Conservation (phyloP, 768 basidiomycete genomes). For the Coprinopsis strossmayeri region DNA sequence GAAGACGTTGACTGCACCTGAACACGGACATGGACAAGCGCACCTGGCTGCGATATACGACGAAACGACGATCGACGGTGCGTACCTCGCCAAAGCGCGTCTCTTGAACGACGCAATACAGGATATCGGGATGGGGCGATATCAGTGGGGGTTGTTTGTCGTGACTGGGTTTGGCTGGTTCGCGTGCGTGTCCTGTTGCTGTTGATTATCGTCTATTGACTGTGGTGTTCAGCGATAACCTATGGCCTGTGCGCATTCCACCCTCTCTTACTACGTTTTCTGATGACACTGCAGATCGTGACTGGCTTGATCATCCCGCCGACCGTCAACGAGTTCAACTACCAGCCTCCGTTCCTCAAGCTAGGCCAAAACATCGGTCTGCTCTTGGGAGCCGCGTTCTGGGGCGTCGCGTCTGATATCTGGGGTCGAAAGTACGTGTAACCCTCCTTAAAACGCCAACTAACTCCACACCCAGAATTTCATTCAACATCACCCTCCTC, state of each 20-base stretch:
- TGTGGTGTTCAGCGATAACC: slow-evolving; percentile 17
- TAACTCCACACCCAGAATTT: no score
- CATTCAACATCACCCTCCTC: slow-evolving; percentile 64
- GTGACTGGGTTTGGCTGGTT: slow-evolving; percentile 27
- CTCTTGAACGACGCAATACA: slow-evolving; percentile 14
- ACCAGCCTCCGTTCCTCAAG: slow-evolving; percentile 54
- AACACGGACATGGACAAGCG: no score
- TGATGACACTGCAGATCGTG: no score
- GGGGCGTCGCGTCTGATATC: slow-evolving; percentile 62
- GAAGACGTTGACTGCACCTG: no score
- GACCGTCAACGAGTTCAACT: slow-evolving; percentile 59
- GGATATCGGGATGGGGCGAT: slow-evolving; percentile 21
- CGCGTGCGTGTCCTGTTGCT: slow-evolving; percentile 15
- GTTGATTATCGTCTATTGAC: not conserved
- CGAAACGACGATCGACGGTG: slow-evolving; percentile 5
- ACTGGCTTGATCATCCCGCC: slow-evolving; percentile 49
- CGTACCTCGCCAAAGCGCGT: slow-evolving; percentile 9
- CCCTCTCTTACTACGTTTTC: no score
- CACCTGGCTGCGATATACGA: slow-evolving; percentile 8
- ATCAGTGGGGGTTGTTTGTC: slow-evolving; percentile 29
- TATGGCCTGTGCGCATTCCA: slow-evolving; percentile 19
- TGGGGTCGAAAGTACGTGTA: slow-evolving; percentile 56
- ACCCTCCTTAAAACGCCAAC: not conserved
- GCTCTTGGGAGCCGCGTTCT: slow-evolving; percentile 61
- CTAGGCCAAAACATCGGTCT: slow-evolving; percentile 70